Evolutionary conservation across 1,284 basidiomycete species (phyloP), one percentile per base, ranked within the genome.

Genomic region (Rhizoctonia solani): DNA sequence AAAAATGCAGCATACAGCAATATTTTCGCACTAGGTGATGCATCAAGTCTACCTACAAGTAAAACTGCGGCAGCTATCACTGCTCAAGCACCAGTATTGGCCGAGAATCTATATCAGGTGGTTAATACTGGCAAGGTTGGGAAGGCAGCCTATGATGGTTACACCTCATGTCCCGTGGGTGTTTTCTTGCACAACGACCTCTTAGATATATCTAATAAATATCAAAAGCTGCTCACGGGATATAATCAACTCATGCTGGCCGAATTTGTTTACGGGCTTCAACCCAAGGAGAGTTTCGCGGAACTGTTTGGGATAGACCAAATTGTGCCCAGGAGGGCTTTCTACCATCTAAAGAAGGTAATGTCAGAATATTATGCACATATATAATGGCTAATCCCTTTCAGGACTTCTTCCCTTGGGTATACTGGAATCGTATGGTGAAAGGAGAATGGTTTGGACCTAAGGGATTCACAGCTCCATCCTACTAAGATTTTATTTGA

Each of bases 21-120:
- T 39, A 63, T 72, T 3, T 70, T 69, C 52, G 61, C 68, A 16
- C 65, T 69, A 21, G 96, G 96, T 27, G 96, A 99, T 75, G 92
- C 90, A 71, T 92, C 92, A 27, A 92, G 88, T 58, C 79, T 97
- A 47, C 95, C 95, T 4, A 98, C 94, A 13, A 94, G 92, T 77
- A 99, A 97, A 83, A 99, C 96, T 0, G 93, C 92, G 0, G 95
- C 96, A 1, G 96, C 95, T 0, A 91, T 98, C 74, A 94, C 92
- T 1, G 86, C 86, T 0, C 93, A 99, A 77, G 88, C 92, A 0
- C 96, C 96, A n/a, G 89, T 99, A 1, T 81, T 98, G 54, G 87
- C 90, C 0, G 91, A 96, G 77, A 99, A 98, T 79, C 77, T 98
- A 56, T 88, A 87, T 76, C 85, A 85, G 32, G 79, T 91, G 47